These are phyloP conservation scores for Russula ochroleuca DNA, from an alignment of 768 basidiomycete species.

Conservation along the genomic window DNA sequence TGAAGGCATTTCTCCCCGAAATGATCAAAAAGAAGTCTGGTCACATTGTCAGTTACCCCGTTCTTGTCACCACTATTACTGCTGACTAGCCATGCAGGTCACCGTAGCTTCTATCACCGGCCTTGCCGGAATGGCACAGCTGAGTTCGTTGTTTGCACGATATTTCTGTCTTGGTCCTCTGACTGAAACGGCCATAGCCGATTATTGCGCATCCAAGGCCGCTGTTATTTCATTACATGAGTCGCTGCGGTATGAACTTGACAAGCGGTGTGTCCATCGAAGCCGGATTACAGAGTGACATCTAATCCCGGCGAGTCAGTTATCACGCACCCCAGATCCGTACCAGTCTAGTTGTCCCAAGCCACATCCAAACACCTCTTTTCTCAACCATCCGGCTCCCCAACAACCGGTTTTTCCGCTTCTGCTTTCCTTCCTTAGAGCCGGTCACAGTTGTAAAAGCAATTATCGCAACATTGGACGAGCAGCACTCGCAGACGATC, in stretches of 20 bases:
- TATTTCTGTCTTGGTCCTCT: conserved; percentile 1
- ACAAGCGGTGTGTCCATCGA: conserved; percentile 52
- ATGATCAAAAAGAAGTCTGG: conserved; percentile 76
- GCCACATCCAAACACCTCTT: conserved; percentile 72
- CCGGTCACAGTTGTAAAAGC: conserved; percentile 75
- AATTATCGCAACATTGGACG: conserved; percentile 78
- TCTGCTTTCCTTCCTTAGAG: conserved; percentile 71
- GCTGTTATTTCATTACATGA: conserved; percentile 80
- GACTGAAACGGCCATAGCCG: conserved; percentile 44
- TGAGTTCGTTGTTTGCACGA: conserved; percentile 49
- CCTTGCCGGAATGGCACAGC: conserved; percentile 64
- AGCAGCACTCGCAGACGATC: conserved; percentile 68
- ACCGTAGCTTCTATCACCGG: conserved; percentile 76
- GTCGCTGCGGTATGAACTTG: conserved; percentile 83
- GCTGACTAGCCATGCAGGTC: conserved; percentile 43
- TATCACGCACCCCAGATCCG: conserved; percentile 72
- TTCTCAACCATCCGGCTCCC: conserved; percentile 62
- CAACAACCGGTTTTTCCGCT: conserved; percentile 49
- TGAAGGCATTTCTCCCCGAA: conserved; percentile 88
- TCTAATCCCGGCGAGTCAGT: conserved; percentile 35
- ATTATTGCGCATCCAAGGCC: conserved; percentile 91
- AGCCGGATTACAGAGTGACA: conserved; percentile 14
- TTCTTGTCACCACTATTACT: neutral
- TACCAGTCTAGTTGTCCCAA: conserved; percentile 83
- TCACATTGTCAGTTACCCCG: conserved; percentile 64